These are phyloP conservation scores for Hyaloperonospora brassicae DNA, from an alignment of 352 stramenopile species.

Conservation along the genomic window DNA sequence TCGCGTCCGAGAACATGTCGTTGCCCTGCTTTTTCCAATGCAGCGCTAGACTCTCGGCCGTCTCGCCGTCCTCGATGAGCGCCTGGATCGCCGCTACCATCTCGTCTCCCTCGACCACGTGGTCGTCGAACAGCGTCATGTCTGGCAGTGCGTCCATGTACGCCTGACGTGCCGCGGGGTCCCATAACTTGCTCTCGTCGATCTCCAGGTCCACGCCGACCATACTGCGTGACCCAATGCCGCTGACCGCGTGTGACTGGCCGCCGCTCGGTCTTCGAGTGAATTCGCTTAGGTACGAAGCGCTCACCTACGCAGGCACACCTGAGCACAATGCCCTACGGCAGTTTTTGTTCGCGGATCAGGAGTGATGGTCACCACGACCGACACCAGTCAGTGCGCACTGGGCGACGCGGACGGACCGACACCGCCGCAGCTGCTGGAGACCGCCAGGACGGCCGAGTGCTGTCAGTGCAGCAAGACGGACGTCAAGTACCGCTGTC, in stretches of 20 bases:
- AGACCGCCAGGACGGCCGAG: conserved; percentile 2
- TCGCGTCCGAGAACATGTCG: conserved; percentile 72
- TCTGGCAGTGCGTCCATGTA: conserved; percentile 83
- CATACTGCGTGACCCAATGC: conserved; percentile 25
- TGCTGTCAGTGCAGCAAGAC: conserved; percentile 41
- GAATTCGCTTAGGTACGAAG: conserved; percentile 6
- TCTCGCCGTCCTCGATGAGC: conserved; percentile 84
- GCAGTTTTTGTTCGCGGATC: too few species aligned
- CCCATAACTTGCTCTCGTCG: conserved; percentile 82
- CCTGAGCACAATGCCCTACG: too few species aligned
- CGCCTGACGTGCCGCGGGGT: conserved; percentile 61
- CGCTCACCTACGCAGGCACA: too few species aligned
- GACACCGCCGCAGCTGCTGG: not conserved
- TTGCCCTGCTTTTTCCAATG: conserved; percentile 88
- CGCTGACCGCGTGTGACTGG: too few species aligned
- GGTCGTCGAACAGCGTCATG: conserved; percentile 85
- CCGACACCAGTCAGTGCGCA: conserved; percentile 27
- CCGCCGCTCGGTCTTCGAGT: too few species aligned
- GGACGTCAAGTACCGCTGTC: conserved; percentile 81
- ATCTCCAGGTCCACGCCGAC: conserved; percentile 82
- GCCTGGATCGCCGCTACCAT: conserved; percentile 84
- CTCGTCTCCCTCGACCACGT: conserved; percentile 77
- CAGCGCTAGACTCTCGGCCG: conserved; percentile 71
- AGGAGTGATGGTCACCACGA: too few species aligned
- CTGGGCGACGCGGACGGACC: conserved; percentile 15